phyloP scores from a whole-genome alignment of 2,329 filamentous ascomycete species.

The Exophiala oligosperma region DNA sequence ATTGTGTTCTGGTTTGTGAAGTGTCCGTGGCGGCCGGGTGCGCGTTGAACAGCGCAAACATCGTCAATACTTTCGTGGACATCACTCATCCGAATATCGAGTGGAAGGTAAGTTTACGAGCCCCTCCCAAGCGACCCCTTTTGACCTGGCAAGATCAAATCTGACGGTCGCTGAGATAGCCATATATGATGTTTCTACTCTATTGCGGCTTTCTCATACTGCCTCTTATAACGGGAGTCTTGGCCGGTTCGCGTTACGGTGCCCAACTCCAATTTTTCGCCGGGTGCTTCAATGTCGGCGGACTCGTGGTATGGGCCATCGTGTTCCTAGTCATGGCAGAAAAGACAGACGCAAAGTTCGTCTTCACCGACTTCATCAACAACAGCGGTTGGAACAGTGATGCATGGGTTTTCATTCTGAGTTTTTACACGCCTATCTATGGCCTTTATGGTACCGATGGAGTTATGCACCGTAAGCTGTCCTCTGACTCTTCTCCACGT shows the following conservation, averaged over 20 bases:
- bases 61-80: conserved; percentile 3
- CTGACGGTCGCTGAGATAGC: background rate
- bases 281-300: background rate
- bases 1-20: conserved; percentile 1
- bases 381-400: conserved; percentile 39
- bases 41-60: conserved; percentile 7
- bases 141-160: background rate
- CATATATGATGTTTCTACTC: conserved; percentile 2
- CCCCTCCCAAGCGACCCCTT: background rate
- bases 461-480: conserved; percentile 57
- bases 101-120: background rate
- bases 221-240: background rate
- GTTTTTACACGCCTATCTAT: conserved; percentile 68
- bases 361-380: conserved; percentile 58
- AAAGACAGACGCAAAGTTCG: conserved; percentile 37
- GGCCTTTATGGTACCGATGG: conserved; percentile 63
- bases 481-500: too few species aligned
- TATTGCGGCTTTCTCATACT: conserved; percentile 2
- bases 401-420: conserved; percentile 60
- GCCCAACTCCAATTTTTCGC: background rate
- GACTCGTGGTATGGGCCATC: conserved; percentile 3
- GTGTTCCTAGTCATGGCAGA: conserved; percentile 6
- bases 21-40: background rate
- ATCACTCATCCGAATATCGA: background rate
- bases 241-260: background rate